Evolutionary conservation across 306 rosid genomes (phyloP).

Genomic region (Prunus campanulata): DNA sequence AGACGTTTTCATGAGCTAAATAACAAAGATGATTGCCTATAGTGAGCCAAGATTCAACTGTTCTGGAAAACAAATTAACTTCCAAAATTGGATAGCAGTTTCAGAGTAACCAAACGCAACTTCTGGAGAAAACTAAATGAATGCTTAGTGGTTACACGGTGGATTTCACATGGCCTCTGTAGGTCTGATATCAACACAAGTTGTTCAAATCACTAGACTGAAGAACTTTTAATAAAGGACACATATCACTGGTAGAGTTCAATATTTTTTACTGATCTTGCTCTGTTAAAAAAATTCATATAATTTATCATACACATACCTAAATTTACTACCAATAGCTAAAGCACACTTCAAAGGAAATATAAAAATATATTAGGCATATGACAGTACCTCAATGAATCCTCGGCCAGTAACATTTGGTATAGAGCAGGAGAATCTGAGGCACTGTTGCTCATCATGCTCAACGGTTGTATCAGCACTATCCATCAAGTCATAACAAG

Average conservation of each 20-base stretch:
- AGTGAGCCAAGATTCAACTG: neutral
- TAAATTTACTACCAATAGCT: neutral
- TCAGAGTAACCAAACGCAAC: neutral
- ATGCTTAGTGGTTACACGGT: neutral
- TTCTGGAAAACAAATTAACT: neutral
- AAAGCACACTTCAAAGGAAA: neutral
- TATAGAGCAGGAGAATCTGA: constrained; percentile 65
- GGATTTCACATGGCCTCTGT: neutral
- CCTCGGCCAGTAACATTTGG: constrained; percentile 79
- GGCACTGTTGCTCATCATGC: constrained; percentile 54
- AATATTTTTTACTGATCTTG: neutral
- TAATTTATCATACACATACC: neutral
- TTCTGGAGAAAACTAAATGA: neutral
- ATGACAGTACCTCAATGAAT: constrained; percentile 74
- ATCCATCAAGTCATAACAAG: constrained; percentile 55
- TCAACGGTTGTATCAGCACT: constrained; percentile 33
- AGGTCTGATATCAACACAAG: neutral
- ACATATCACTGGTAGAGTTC: neutral
- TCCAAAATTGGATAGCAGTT: constrained; percentile 11
- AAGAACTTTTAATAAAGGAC: neutral
- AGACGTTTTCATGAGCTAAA: neutral
- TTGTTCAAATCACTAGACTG: constrained; percentile 1
- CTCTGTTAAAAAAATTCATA: neutral
- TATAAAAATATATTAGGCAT: neutral
- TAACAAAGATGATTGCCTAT: neutral